phyloP scores from a whole-genome alignment of 371 early-diverging fungal species.

The Coemansia sp. region DNA sequence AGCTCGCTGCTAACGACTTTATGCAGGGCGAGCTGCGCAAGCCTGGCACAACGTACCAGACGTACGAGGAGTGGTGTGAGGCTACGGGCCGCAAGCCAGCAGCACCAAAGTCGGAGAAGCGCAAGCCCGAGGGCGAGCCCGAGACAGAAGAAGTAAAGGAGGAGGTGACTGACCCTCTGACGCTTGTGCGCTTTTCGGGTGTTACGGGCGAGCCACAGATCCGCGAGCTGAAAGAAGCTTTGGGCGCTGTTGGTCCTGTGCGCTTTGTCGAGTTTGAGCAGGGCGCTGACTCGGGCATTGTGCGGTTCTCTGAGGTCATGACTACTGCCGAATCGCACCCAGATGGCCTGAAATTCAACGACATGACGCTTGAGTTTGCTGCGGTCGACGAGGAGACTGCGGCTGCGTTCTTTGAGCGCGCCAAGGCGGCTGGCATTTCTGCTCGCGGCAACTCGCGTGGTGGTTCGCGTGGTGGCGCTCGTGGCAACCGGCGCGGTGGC shows the following conservation, averaged over 20 bases:
- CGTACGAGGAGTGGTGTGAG: constrained; percentile 37
- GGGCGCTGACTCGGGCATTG: constrained; percentile 49
- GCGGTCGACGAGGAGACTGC: constrained; percentile 48
- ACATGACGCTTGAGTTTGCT: constrained; percentile 35
- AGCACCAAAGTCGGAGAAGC: constrained; percentile 10
- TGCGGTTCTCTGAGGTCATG: constrained; percentile 49
- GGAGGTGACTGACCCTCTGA: constrained; percentile 31
- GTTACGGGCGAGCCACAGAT: constrained; percentile 39
- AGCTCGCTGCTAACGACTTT: constrained; percentile 37
- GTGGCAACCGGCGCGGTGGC: constrained; percentile 10
- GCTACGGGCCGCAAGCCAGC: constrained; percentile 29
- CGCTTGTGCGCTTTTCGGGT: constrained; percentile 45
- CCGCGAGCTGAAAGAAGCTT: constrained; percentile 47
- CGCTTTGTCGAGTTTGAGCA: constrained; percentile 49
- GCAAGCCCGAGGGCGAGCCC: constrained; percentile 45
- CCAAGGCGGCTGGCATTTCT: constrained; percentile 44
- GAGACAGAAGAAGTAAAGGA: constrained; percentile 30
- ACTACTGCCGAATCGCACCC: constrained; percentile 40
- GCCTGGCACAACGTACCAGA: constrained; percentile 27
- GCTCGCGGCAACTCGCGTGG: constrained; percentile 30
- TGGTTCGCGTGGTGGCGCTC: constrained; percentile 6
- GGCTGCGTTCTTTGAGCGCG: constrained; percentile 51
- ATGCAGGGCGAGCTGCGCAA: constrained; percentile 36
- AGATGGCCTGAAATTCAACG: constrained; percentile 45
- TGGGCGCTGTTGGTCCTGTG: constrained; percentile 44